phyloP scores from a whole-genome alignment of 2,329 filamentous ascomycete genomes.

The Mariannaea elegans region DNA sequence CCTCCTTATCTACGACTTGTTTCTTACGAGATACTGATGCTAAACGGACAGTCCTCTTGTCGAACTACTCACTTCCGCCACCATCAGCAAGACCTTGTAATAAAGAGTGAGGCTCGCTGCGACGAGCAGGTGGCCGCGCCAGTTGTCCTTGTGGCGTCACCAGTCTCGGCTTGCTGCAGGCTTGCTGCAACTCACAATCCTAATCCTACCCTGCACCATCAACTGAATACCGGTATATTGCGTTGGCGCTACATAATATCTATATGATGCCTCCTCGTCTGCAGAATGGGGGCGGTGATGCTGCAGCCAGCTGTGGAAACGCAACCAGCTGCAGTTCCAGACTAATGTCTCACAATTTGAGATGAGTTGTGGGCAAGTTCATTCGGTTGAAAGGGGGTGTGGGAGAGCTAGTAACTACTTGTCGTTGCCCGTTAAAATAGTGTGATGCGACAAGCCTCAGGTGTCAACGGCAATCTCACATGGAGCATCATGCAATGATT shows the following conservation, averaged over 20 bases:
- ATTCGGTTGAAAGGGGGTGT: not conserved
- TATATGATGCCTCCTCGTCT: not conserved
- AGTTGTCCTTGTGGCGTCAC: not conserved
- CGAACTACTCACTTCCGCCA: no score
- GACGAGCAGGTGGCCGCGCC: not conserved
- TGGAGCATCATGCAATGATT: no score
- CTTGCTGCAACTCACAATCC: constrained; percentile 16
- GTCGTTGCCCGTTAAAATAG: no score
- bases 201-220: constrained; percentile 27
- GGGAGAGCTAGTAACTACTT: no score
- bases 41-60: no score
- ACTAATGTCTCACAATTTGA: not conserved
- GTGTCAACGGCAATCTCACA: no score
- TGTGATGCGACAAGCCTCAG: no score
- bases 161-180: constrained; percentile 12
- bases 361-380: constrained; percentile 1
- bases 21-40: no score
- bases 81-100: not conserved
- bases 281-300: constrained; percentile 1
- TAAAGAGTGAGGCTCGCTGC: not conserved
- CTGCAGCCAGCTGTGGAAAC: not conserved
- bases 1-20: no score
- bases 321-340: not conserved
- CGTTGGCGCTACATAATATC: no score
- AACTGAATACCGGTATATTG: not conserved